Percentiles rank a stretch among this genome's conserved stretches.
phyloP scores from a whole-genome alignment of 116 monocot genomes.

The Cymodocea nodosa region DNA sequence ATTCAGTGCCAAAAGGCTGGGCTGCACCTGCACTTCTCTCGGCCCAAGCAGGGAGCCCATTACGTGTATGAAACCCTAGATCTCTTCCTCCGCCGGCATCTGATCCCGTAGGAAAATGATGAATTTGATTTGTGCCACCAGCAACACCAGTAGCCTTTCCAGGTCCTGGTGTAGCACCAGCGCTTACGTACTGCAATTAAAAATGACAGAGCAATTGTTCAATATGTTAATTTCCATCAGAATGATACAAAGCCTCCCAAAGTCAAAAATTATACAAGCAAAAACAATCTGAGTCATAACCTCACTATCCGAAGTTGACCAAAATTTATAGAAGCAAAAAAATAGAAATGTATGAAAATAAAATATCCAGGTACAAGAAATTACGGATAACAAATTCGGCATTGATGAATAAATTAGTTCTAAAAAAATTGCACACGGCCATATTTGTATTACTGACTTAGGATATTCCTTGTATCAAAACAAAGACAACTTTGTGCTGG shows the following conservation, averaged over 20 bases:
- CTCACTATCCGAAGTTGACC: no score
- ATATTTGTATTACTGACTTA: neutral
- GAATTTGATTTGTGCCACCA: constrained; percentile 41
- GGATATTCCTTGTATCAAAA: neutral
- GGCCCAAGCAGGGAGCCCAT: constrained; percentile 6
- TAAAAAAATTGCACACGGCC: neutral
- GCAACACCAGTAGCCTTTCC: constrained; percentile 28
- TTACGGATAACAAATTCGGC: neutral
- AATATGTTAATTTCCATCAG: neutral
- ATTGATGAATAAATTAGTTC: no score
- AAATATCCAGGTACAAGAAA: neutral
- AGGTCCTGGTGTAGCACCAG: constrained; percentile 40
- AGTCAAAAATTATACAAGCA: no score
- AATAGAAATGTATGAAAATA: no score
- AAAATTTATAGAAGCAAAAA: neutral
- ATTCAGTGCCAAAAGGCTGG: constrained; percentile 7
- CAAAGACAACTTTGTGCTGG: neutral
- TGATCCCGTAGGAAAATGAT: constrained; percentile 36
- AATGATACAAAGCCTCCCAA: neutral
- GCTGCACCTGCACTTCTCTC: constrained; percentile 5
- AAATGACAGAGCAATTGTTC: neutral
- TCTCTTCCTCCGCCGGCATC: constrained; percentile 63
- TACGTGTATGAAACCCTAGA: constrained; percentile 25
- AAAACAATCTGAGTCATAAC: no score
- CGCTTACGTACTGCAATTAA: constrained; percentile 71